Evolutionary conservation across 352 stramenopile genomes (phyloP), one percentile per base, ranked within the genome.

Genomic region (Phytophthora kernoviae): DNA sequence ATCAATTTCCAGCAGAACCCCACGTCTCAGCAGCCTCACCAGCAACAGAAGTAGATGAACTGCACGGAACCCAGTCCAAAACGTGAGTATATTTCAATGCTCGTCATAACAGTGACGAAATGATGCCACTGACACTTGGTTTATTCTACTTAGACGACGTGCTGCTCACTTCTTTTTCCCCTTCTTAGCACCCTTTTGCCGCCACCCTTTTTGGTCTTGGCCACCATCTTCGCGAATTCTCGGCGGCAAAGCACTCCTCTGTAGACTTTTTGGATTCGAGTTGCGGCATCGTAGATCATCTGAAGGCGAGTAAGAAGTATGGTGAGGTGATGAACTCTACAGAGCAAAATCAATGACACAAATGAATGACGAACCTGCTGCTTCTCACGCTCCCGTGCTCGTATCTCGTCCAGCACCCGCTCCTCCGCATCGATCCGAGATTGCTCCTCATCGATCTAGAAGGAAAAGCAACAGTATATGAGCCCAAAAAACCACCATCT

Each of bases 1-100:
- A 98, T 99, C 70, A 98, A 97, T 68, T 98, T 97, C 59, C 67
- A 81, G 53, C 84, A 93, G 65, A 91, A 88, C 53, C 46, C 68
- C 27, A 47, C 21, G 18, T 33, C 27, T 8, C 51, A 33, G 10
- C 20, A 47, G 10, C 41, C 41, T 42, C 14, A 18, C 10, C 47
- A 54, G 32, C 49, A 68, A 32, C 49, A 68, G 37, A 62, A 69
- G 58, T 61, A 58, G 24, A 58, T 27, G 24, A 21, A n/a, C n/a
- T n/a, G n/a, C n/a, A 36, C n/a, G 15, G 40, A 37, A 20, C n/a
- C n/a, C n/a, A n/a, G n/a, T n/a, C n/a, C n/a, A n/a, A n/a, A 36
- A n/a, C 22, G 17, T 27, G 15, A 39, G 6, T 17, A 56, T 18
- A 36, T n/a, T 34, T 15, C 27, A 27, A 46, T 54, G 30, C 24